phyloP scores from a whole-genome alignment of 2,329 filamentous ascomycete genomes.

The Stagonosporopsis chrysanthemi region DNA sequence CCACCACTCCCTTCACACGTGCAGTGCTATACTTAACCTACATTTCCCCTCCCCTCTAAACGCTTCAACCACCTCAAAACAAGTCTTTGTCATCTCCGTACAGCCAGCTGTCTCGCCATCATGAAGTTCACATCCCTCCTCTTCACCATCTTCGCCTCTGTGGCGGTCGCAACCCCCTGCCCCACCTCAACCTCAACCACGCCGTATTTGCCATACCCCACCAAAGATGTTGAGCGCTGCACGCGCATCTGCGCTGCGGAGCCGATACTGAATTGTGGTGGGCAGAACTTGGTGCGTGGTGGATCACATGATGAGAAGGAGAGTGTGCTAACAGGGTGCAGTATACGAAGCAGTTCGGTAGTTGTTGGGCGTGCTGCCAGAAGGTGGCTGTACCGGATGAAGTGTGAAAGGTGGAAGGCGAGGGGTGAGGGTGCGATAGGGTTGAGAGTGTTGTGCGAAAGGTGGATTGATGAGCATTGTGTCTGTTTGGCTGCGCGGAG shows the following conservation, averaged over 20 bases:
- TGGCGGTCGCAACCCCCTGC: neutral
- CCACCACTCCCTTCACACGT: slow-evolving; percentile 2
- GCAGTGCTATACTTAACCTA: neutral
- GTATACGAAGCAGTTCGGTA: slow-evolving; percentile 2
- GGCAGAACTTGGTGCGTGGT: neutral
- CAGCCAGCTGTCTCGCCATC: neutral
- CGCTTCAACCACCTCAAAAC: neutral
- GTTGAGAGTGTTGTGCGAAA: too few species aligned
- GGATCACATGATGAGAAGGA: neutral
- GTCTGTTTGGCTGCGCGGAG: too few species aligned
- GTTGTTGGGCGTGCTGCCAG: slow-evolving; percentile 12
- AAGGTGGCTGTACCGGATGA: too few species aligned
- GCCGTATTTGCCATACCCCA: neutral
- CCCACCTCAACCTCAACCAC: neutral
- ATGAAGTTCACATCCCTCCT: slow-evolving; percentile 4
- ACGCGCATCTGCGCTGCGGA: neutral
- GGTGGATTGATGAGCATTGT: too few species aligned
- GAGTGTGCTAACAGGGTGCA: neutral
- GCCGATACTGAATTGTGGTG: neutral
- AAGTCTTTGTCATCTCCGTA: neutral
- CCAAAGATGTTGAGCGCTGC: neutral
- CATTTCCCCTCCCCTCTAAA: neutral
- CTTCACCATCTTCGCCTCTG: neutral
- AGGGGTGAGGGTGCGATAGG: too few species aligned
- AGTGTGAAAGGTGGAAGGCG: too few species aligned